Evolutionary conservation across 352 stramenopile species (phyloP), one percentile per base, ranked within the genome.

Genomic region (Phytophthora boehmeriae): DNA sequence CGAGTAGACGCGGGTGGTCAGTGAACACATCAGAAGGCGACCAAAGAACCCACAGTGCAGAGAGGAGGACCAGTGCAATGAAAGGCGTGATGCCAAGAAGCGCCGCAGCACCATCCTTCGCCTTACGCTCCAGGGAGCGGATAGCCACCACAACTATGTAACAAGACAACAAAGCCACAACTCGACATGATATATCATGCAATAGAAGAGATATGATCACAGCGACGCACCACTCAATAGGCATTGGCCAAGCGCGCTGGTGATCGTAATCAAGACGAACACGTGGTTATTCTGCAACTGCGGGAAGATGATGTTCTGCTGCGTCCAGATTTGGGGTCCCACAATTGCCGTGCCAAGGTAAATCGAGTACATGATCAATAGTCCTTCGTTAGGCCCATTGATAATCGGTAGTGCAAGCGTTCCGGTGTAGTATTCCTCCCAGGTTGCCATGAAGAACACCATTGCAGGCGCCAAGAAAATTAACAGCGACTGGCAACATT

Each of bases 371-470:
- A 95, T 95, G 69, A 93, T 87, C 27, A 98, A 47, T 11, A 99
- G 71, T 32, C 97, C 97, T 76, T 99, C 97, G 56, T 90, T 98
- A 6, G 97, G 97, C 59, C 97, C 97, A 73, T 99, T 99, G 38
- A 99, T 78, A 19, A 97, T 82, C 8, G 96, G 96, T 32, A 99
- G 75, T 23, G 97, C 88, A 10, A 99, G 77, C 50, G 92, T 93
- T n/a, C 96, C 95, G 0, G 93, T 98, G 80, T 98, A 97, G 76
- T 98, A 99, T 73, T 99, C 92, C 71, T 99, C 97, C 97, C 97
- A 99, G n/a, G 96, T 99, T 10, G 93, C 89, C 73, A 98, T 93
- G 63, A 98, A 99, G 70, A 99, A 99, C 5, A 98, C 86, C 80
- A 80, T 96, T 42, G 81, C 88, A 59, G 65, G 90, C 23, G 75